A percentile compares a stretch with the other conserved stretches of the same genome.
phyloP scores from a whole-genome alignment of 768 basidiomycete species.

The Lentinula raphanica region DNA sequence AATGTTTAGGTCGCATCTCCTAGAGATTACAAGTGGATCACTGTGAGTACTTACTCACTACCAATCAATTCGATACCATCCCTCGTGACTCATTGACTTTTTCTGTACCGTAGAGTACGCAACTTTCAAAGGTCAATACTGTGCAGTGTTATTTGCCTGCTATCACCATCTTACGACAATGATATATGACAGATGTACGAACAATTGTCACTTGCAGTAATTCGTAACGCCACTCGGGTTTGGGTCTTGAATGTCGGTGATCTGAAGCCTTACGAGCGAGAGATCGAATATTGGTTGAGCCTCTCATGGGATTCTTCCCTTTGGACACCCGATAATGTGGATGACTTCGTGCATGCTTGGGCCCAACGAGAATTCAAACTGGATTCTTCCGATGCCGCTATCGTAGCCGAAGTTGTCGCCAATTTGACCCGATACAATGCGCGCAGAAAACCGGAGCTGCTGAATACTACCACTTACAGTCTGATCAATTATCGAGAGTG shows the following conservation, averaged over 20 bases:
- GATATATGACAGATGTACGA: constrained; percentile 40
- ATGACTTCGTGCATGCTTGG: constrained; percentile 51
- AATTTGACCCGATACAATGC: constrained; percentile 55
- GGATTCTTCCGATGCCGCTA: constrained; percentile 29
- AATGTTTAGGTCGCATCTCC: constrained; percentile 53
- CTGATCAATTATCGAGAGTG: constrained; percentile 67
- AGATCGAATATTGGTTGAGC: constrained; percentile 63
- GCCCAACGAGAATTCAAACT: constrained; percentile 62
- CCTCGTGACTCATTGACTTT: background rate
- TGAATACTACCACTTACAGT: constrained; percentile 58
- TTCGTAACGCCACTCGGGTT: constrained; percentile 50
- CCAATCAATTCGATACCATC: background rate
- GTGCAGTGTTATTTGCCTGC: background rate
- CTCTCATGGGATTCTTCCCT: constrained; percentile 55
- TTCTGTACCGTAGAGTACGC: constrained; percentile 35
- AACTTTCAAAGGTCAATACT: constrained; percentile 39
- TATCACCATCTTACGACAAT: background rate
- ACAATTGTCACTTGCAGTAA: constrained; percentile 63
- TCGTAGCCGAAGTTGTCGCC: constrained; percentile 46
- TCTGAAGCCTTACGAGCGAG: constrained; percentile 68
- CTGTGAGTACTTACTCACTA: constrained; percentile 30
- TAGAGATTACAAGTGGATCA: constrained; percentile 69
- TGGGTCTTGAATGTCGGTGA: constrained; percentile 79
- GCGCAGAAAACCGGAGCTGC: constrained; percentile 60
- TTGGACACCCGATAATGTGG: constrained; percentile 51